Percentiles rank a stretch among this genome's conserved stretches.
Conservation (phyloP, 179 eudicot species). For the Patellifolia procumbens region DNA sequence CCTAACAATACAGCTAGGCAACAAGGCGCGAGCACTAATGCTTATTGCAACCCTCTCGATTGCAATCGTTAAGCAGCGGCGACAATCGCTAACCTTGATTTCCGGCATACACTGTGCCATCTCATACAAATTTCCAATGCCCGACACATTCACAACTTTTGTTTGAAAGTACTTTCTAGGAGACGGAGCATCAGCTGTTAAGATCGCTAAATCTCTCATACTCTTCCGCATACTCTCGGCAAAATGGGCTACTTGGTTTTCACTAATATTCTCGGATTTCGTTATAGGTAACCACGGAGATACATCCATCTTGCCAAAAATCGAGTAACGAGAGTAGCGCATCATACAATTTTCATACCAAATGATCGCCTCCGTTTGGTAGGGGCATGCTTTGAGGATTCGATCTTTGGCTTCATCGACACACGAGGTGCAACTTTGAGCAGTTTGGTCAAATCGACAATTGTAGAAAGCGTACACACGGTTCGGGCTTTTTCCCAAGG, state of each 20-base stretch:
- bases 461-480: slow-evolving; percentile 16
- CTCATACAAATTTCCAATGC: slow-evolving; percentile 11
- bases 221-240: not conserved
- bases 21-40: not conserved
- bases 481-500: slow-evolving; percentile 1
- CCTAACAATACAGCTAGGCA: not conserved
- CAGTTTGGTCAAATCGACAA: slow-evolving; percentile 15
- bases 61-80: not conserved
- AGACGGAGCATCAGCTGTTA: not conserved
- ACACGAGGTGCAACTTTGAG: not conserved
- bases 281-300: not conserved
- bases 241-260: not conserved
- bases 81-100: not conserved
- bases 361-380: slow-evolving; percentile 15
- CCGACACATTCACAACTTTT: not conserved
- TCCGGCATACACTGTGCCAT: not conserved
- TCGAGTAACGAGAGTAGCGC: not conserved
- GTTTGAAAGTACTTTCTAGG: not conserved
- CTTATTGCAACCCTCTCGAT: not conserved
- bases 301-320: slow-evolving; percentile 1
- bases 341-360: slow-evolving; percentile 20
- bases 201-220: not conserved
- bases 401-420: slow-evolving; percentile 2
- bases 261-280: not conserved
- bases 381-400: slow-evolving; percentile 14